Evolutionary conservation across 192 early-diverging fungal genomes (phyloP), one percentile per base, ranked within the genome.

Genomic region (Backusella australiensis): DNA sequence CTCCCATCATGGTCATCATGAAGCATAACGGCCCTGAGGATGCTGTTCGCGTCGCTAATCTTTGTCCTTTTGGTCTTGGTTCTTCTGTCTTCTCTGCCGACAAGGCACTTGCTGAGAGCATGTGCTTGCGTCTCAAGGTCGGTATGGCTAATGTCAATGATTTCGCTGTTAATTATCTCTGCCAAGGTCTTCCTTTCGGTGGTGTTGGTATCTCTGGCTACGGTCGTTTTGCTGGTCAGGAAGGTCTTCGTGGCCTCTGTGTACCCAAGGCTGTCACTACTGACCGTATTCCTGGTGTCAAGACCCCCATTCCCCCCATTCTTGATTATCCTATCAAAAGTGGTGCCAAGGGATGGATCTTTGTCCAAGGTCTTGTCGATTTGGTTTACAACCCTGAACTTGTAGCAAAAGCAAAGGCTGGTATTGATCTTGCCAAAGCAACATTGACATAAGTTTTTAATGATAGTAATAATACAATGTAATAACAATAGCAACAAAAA

Each of bases 91-190:
- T 96, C 80, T 92, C 92, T 2, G 84, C 84, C 26, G 89, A 96
- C 75, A 86, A 89, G 32, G 76, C 71, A 9, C 83, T 87, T 49
- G 94, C 86, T 9, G 80, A 87, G 34, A 79, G 85, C 11, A 86
- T 96, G 29, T 88, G 89, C n/a, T 79, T 86, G 26, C 80, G 77
- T 17, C 79, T 96, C 59, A 89, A 89, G 73, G 86, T 87, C 0
- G 95, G 95, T 17, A 94, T 94, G 93, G 81, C 88, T 66, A 96
- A 96, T 65, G 83, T 96, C 73, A 96, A 96, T 79, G 95, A 95
- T 77, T 96, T 94, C 76, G 95, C 87, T 19, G 90, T 92, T 74
- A 94, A 91, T 69, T 96, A 96, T 71, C 85, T 96, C 5, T 94
- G 93, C 81, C 93, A 95, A 77, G 85, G 89, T 2, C 75, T 95